Evolutionary conservation across 768 basidiomycete genomes (phyloP), one percentile per base, ranked within the genome.

Genomic region (Dacryopinax primogenitus): DNA sequence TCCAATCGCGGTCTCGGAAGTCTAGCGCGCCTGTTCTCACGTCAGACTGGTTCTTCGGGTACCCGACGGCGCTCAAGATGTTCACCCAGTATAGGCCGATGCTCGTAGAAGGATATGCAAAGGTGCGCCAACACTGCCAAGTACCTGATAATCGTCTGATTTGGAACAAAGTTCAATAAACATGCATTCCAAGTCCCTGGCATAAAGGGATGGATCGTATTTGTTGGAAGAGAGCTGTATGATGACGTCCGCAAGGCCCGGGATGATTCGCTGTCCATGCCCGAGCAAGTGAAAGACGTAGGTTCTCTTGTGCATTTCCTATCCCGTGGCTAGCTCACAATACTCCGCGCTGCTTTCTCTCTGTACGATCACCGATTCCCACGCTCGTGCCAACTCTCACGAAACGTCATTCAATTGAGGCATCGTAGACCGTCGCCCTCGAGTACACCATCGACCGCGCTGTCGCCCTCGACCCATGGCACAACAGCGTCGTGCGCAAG

Each of bases 401-500:
- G n/a, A n/a, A n/a, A n/a, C n/a, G n/a, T n/a, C n/a, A n/a, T n/a
- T n/a, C n/a, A n/a, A n/a, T n/a, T n/a, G n/a, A n/a, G n/a, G n/a
- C n/a, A n/a, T 37, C 18, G 23, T 1, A 83, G 81, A n/a, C 66
- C 0, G 4, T 80, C 9, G 76, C 78, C n/a, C 51, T 70, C 3
- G 69, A 74, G 0, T 76, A 80, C 66, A 79, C 78, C 0, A 32
- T 84, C 0, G 77, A 77, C 0, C 68, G 68, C 0, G 70, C 75
- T 37, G 64, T 78, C n/a, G 36, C 66, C 11, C 33, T 71, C 1
- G 72, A 77, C 65, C 62, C 63, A 1, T 78, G 76, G 45, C 77
- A 77, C 58, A 47, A 73, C 26, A 33, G 64, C 1, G 63, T 77
- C 21, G 37, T 76, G 9, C 74, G 72, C 16, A 66, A 64, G 30